These are phyloP conservation scores for Wickerhamomyces bisporus DNA, from an alignment of 805 yeast genomes.

Conservation along the genomic window DNA sequence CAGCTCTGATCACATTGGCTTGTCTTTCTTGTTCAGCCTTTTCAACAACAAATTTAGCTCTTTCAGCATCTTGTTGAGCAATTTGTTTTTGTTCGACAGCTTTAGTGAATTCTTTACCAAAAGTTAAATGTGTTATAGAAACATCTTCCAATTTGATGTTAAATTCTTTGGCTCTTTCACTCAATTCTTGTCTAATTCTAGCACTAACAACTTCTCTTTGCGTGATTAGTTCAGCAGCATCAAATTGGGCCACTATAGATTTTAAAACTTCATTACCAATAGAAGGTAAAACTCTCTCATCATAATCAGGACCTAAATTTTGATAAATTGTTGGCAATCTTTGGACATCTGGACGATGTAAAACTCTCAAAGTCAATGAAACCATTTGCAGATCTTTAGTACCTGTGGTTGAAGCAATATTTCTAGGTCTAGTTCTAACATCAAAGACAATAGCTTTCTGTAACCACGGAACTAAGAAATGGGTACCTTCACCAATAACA, in stretches of 20 bases:
- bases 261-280: conserved; percentile 89
- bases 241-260: conserved; percentile 88
- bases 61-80: conserved; percentile 98
- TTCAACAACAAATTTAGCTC: conserved; percentile 90
- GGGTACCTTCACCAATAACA: conserved; percentile 97
- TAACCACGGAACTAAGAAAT: conserved; percentile 92
- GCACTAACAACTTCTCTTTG: conserved; percentile 94
- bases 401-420: conserved; percentile 91
- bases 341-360: conserved; percentile 88
- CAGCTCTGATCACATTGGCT: conserved; percentile 93
- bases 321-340: conserved; percentile 85
- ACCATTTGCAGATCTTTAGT: conserved; percentile 97
- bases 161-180: conserved; percentile 80
- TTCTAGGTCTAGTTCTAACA: conserved; percentile 92
- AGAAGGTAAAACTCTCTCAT: conserved; percentile 88
- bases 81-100: conserved; percentile 99
- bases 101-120: conserved; percentile 93
- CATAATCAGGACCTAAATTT: conserved; percentile 88
- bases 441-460: conserved; percentile 88
- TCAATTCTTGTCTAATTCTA: conserved; percentile 80
- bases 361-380: conserved; percentile 83
- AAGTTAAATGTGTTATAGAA: conserved; percentile 95
- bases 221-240: conserved; percentile 94
- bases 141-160: conserved; percentile 92
- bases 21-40: conserved; percentile 96